A percentile compares a stretch with the other conserved stretches of the same genome.
phyloP scores from a whole-genome alignment of 1,284 basidiomycete species.

The Boletus austroedulis region DNA sequence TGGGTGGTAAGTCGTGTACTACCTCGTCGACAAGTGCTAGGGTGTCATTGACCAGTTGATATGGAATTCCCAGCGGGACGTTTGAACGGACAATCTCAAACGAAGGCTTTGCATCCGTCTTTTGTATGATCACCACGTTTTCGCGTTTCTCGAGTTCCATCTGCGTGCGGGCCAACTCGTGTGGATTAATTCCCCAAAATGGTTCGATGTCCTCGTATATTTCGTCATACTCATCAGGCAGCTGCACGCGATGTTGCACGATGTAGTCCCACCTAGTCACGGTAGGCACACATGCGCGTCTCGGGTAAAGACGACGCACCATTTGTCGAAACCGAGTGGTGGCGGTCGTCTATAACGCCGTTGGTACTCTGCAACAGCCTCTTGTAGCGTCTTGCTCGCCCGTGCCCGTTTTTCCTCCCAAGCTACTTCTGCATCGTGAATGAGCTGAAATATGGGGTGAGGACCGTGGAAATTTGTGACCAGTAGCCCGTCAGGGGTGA shows the following conservation, averaged over 20 bases:
- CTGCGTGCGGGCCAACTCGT: slow-evolving; percentile 41
- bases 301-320: slow-evolving; percentile 37
- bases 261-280: slow-evolving; percentile 54
- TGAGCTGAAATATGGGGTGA: slow-evolving; percentile 47
- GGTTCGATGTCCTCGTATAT: slow-evolving; percentile 53
- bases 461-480: slow-evolving; percentile 33
- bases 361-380: slow-evolving; percentile 47
- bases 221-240: slow-evolving; percentile 59
- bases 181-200: slow-evolving; percentile 53
- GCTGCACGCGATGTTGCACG: slow-evolving; percentile 49
- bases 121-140: slow-evolving; percentile 13
- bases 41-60: slow-evolving; percentile 10
- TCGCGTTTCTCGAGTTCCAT: slow-evolving; percentile 37
- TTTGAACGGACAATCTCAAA: slow-evolving; percentile 16
- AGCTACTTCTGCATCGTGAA: slow-evolving; percentile 39
- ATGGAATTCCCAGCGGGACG: neutral
- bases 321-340: slow-evolving; percentile 56
- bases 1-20: slow-evolving; percentile 25
- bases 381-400: slow-evolving; percentile 46
- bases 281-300: neutral
- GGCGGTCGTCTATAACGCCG: slow-evolving; percentile 47
- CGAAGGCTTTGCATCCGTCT: neutral
- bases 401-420: slow-evolving; percentile 43
- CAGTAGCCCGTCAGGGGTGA: slow-evolving; percentile 33
- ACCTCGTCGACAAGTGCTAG: slow-evolving; percentile 23